A percentile compares a stretch with the other conserved stretches of the same genome.
phyloP scores from a whole-genome alignment of 2,329 filamentous ascomycete species.

The Colletotrichum liaoningense region DNA sequence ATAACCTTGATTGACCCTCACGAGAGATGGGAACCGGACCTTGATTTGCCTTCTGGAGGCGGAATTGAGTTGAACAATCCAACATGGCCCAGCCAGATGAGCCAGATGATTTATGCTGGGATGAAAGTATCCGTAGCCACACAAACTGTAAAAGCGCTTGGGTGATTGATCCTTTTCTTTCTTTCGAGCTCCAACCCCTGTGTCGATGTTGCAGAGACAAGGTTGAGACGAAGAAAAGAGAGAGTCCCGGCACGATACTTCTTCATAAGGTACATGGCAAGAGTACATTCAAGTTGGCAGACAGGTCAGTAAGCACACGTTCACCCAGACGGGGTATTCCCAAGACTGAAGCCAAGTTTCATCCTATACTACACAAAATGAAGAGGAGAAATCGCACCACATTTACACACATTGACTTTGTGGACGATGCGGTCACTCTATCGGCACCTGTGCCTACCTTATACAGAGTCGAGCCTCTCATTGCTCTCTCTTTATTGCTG shows the following conservation, averaged over 20 bases:
- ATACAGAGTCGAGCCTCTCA: neutral
- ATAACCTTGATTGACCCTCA: neutral
- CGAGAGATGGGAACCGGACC: neutral
- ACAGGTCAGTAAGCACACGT: neutral
- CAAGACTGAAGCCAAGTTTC: neutral
- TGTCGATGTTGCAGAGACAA: constrained; percentile 14
- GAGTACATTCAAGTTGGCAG: constrained; percentile 6
- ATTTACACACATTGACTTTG: neutral
- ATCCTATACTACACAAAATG: neutral
- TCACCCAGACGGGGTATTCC: neutral
- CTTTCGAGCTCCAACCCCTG: constrained; percentile 12
- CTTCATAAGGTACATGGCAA: neutral
- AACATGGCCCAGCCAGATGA: neutral
- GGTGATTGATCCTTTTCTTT: neutral
- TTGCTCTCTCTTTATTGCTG: neutral
- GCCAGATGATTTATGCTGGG: neutral
- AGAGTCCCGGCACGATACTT: neutral
- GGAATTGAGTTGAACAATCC: neutral
- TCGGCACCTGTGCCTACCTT: neutral
- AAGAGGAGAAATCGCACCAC: neutral
- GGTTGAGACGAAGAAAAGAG: constrained; percentile 22
- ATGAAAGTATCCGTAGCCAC: neutral
- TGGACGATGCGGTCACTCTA: neutral
- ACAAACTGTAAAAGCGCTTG: neutral
- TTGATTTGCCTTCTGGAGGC: neutral